Evolutionary conservation across 768 basidiomycete genomes (phyloP).

Genomic region (Termitomyces sp.): DNA sequence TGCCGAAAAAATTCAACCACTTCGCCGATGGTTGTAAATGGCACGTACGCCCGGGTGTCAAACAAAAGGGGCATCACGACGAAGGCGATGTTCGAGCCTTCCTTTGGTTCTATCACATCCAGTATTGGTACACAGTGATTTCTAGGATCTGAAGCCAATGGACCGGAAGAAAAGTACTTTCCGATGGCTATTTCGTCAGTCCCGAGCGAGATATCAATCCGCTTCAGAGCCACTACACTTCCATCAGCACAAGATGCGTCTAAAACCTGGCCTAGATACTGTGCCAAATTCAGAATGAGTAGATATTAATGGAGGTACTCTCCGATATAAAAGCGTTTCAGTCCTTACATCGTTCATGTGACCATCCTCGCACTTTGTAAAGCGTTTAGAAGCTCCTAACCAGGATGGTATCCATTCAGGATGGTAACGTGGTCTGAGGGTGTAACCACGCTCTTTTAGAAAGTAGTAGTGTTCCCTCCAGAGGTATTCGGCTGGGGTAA

Average conservation of each 20-base stretch:
- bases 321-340: too few species aligned
- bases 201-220: not conserved
- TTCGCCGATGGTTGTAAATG: not conserved
- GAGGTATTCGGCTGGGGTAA: not conserved
- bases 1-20: not conserved
- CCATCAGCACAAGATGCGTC: not conserved
- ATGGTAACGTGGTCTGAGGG: too few species aligned
- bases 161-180: not conserved
- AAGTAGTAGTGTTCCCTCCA: not conserved
- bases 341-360: not conserved
- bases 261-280: not conserved
- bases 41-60: not conserved
- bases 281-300: not conserved
- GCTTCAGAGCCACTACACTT: not conserved
- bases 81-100: not conserved
- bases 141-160: not conserved
- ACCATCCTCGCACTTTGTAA: not conserved
- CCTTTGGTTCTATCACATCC: not conserved
- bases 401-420: not conserved
- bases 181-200: not conserved
- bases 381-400: not conserved
- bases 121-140: too few species aligned
- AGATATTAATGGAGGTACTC: not conserved
- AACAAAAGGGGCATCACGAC: too few species aligned
- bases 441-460: not conserved